A percentile compares a stretch with the other conserved stretches of the same genome.
phyloP scores from a whole-genome alignment of 345 rosid genomes.

The Cardamine resedifolia region DNA sequence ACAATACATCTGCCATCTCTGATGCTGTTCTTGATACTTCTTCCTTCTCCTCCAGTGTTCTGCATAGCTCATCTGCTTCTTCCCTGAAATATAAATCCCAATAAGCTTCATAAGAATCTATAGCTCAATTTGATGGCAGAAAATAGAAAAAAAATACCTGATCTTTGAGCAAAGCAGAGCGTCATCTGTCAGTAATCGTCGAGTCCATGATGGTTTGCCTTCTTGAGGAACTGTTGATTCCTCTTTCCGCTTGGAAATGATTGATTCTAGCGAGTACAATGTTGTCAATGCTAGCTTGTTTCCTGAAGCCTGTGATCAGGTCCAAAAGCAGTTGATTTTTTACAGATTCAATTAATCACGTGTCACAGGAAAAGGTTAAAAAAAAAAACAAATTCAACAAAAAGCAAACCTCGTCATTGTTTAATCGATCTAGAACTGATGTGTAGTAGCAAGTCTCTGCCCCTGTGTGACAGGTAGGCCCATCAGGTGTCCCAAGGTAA shows the following conservation, averaged over 20 bases:
- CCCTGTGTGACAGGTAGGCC: slow-evolving; percentile 96
- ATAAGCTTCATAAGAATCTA: neutral
- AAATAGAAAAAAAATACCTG: slow-evolving; percentile 42
- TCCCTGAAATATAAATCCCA: slow-evolving; percentile 45
- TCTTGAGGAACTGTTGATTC: slow-evolving; percentile 50
- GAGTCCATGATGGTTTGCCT: slow-evolving; percentile 86
- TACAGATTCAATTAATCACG: neutral
- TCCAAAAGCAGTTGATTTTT: neutral
- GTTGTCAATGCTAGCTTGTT: slow-evolving; percentile 60
- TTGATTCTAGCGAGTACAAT: slow-evolving; percentile 63
- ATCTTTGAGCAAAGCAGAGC: slow-evolving; percentile 69
- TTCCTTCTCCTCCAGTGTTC: slow-evolving; percentile 73
- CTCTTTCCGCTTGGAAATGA: slow-evolving; percentile 64
- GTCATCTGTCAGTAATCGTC: slow-evolving; percentile 50
- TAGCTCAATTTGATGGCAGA: neutral
- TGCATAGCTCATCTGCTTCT: slow-evolving; percentile 83
- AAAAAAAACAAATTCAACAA: neutral
- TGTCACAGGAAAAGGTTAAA: neutral
- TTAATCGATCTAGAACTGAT: slow-evolving; percentile 48
- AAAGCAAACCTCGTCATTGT: slow-evolving; percentile 50
- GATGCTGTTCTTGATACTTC: slow-evolving; percentile 56
- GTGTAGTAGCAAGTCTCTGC: slow-evolving; percentile 84
- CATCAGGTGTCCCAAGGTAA: slow-evolving; percentile 89
- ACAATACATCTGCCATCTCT: slow-evolving; percentile 81
- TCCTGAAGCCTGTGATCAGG: slow-evolving; percentile 49